These are phyloP conservation scores for Neobulgaria alba DNA, from an alignment of 2,329 filamentous ascomycete species.

Conservation along the genomic window DNA sequence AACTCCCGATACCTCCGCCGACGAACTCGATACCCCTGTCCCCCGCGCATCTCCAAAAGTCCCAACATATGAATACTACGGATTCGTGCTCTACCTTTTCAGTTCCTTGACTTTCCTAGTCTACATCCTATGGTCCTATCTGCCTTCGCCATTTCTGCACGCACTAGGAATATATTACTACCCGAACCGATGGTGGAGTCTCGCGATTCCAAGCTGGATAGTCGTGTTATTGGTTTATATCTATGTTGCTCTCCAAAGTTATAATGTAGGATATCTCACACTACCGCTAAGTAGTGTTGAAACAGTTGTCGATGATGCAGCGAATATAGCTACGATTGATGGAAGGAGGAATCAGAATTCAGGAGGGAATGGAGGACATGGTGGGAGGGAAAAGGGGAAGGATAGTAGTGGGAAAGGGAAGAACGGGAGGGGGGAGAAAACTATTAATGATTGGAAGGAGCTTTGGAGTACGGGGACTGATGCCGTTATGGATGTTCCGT, in stretches of 20 bases:
- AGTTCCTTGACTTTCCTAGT: constrained; percentile 71
- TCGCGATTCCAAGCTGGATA: constrained; percentile 83
- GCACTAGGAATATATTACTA: constrained; percentile 94
- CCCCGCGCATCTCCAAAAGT: constrained; percentile 85
- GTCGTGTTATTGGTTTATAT: constrained; percentile 87
- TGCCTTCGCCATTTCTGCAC: constrained; percentile 85
- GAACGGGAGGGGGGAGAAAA: constrained; percentile 19
- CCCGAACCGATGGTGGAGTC: constrained; percentile 93
- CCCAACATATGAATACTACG: constrained; percentile 99
- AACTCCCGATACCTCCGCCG: constrained; percentile 85
- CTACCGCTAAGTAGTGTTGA: constrained; percentile 71
- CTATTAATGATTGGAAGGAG: constrained; percentile 56
- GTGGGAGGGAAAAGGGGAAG: constrained; percentile 31
- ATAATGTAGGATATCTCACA: constrained; percentile 86
- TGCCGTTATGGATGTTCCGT: constrained; percentile 92
- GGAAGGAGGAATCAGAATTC: too few species aligned
- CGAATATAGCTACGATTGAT: constrained; percentile 76
- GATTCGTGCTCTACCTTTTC: constrained; percentile 92
- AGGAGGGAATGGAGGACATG: too few species aligned
- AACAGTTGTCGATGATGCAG: constrained; percentile 85
- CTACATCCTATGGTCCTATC: constrained; percentile 68
- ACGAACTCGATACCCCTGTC: constrained; percentile 62
- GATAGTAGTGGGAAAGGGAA: constrained; percentile 32
- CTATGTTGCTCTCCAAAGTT: constrained; percentile 82
- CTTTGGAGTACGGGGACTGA: constrained; percentile 92